Percentiles rank a stretch among this genome's conserved stretches.
These are phyloP conservation scores for Annulohypoxylon nitens DNA, from an alignment of 495 filamentous ascomycete species.

Conservation along the genomic window DNA sequence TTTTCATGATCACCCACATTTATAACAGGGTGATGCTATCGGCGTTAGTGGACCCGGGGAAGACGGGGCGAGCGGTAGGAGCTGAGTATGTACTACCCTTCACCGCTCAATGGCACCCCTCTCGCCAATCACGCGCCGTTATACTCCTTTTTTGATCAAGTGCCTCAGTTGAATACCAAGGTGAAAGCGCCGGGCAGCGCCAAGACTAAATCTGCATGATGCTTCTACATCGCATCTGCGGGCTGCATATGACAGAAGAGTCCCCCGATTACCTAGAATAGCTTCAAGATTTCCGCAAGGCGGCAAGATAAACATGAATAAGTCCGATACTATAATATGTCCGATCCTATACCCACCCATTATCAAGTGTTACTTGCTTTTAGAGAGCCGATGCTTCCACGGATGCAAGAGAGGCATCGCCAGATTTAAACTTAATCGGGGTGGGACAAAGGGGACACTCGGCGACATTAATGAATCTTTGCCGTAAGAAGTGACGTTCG, in stretches of 20 bases:
- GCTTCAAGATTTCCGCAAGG: conserved; percentile 12
- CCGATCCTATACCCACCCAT: conserved; percentile 10
- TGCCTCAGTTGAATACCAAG: conserved; percentile 35
- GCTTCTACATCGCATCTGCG: conserved; percentile 32
- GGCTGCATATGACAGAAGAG: conserved; percentile 37
- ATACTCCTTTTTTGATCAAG: conserved; percentile 21
- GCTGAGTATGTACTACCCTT: conserved; percentile 28
- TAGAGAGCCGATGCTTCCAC: neutral
- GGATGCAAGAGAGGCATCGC: neutral
- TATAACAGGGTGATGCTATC: conserved; percentile 21
- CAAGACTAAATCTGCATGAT: conserved; percentile 42
- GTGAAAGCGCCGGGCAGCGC: conserved; percentile 39
- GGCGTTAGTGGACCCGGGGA: conserved; percentile 47
- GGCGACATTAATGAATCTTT: conserved; percentile 14
- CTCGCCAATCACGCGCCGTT: conserved; percentile 33
- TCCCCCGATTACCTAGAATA: conserved; percentile 19
- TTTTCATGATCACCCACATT: conserved; percentile 21
- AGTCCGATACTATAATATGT: conserved; percentile 3
- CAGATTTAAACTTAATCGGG: neutral
- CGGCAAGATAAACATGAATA: conserved; percentile 13
- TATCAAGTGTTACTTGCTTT: neutral
- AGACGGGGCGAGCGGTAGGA: conserved; percentile 37
- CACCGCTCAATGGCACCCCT: conserved; percentile 43
- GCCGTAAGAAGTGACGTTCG: neutral
- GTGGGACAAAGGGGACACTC: conserved; percentile 1